Evolutionary conservation across 768 basidiomycete genomes (phyloP), one percentile per base, ranked within the genome.

Genomic region (Mycena crocata): DNA sequence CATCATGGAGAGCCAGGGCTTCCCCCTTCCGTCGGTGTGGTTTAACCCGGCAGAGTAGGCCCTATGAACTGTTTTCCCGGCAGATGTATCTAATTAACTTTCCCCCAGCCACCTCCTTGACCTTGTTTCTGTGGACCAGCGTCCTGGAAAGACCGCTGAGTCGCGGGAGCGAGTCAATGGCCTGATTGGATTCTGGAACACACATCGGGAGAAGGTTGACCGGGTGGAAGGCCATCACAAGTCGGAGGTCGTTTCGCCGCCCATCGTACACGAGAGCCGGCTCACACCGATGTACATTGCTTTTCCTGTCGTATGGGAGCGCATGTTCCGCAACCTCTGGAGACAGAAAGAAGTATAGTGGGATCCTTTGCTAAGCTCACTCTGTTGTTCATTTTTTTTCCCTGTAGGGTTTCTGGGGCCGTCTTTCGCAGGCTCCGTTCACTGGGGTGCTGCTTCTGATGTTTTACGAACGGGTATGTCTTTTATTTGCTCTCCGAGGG

Each of bases 31-130:
- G 77, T 82, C 24, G 70, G 28, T 66, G 69, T 76, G 59, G 77
- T 76, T 74, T 82, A 84, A 68, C 81, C 83, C 19, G 72, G 81
- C 23, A 77, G 84, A 73, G 82, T 81, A 67, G 70, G 80, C 21
- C 13, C 31, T 10, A 24, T 49, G 5, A 15, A 5, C 37, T 14
- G 48, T 19, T 70, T 84, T 45, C 77, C 79, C 71, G 82, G 35
- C n/a, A n/a, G 77, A 79, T 58, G 66, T 66, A 5, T 55, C 73
- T 32, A 62, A 76, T 39, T 32, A 62, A 76, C 44, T 56, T 63
- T 4, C 49, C 59, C 32, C 14, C 39, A 68, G 70, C 31, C 67
- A 68, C 21, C 64, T 71, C 15, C 63, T 71, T 21, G 70, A 71
- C 30, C 54, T 68, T 28, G 67, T 71, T 5, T 40, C 70, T 8